Percentiles rank a stretch among this genome's conserved stretches.
Conservation (phyloP, 768 basidiomycete species). For the Boletales sp. region DNA sequence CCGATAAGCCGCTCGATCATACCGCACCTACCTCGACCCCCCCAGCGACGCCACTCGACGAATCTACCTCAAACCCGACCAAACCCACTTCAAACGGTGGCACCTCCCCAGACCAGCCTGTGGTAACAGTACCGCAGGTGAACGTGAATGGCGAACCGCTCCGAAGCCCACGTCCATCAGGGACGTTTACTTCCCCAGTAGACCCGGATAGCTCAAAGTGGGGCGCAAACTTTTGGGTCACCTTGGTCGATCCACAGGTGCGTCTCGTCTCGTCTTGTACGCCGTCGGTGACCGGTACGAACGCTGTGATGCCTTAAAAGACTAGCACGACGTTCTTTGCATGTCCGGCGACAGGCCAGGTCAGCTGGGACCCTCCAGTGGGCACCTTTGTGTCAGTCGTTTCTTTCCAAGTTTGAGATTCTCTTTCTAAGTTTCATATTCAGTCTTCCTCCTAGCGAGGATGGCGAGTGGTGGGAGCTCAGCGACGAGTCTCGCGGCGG, state of each 20-base stretch:
- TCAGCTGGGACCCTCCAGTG: slow-evolving; percentile 89
- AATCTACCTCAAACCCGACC: slow-evolving; percentile 4
- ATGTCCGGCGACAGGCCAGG: slow-evolving; percentile 88
- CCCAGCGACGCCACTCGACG: neutral
- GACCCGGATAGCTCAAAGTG: slow-evolving; percentile 52
- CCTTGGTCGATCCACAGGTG: slow-evolving; percentile 87
- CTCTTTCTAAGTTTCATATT: slow-evolving; percentile 11
- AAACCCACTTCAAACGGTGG: slow-evolving; percentile 11
- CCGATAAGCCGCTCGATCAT: slow-evolving; percentile 27
- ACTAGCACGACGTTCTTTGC: slow-evolving; percentile 79
- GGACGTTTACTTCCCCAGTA: slow-evolving; percentile 9
- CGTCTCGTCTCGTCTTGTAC: slow-evolving; percentile 23
- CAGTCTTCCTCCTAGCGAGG: slow-evolving; percentile 76
- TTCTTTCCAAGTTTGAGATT: slow-evolving; percentile 14
- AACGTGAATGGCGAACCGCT: slow-evolving; percentile 34
- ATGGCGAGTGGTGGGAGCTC: slow-evolving; percentile 97
- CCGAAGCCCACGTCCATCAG: slow-evolving; percentile 31
- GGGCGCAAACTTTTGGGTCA: slow-evolving; percentile 95
- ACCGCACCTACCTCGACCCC: slow-evolving; percentile 4
- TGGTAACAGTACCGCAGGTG: slow-evolving; percentile 31
- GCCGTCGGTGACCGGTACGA: slow-evolving; percentile 8
- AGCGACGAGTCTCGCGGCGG: slow-evolving; percentile 79
- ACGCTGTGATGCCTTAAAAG: slow-evolving; percentile 25
- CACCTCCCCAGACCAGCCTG: slow-evolving; percentile 3
- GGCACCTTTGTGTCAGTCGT: slow-evolving; percentile 79